A percentile compares a stretch with the other conserved stretches of the same genome.
Evolutionary conservation across 768 basidiomycete genomes (phyloP).

Genomic region (Harrya chromipes): DNA sequence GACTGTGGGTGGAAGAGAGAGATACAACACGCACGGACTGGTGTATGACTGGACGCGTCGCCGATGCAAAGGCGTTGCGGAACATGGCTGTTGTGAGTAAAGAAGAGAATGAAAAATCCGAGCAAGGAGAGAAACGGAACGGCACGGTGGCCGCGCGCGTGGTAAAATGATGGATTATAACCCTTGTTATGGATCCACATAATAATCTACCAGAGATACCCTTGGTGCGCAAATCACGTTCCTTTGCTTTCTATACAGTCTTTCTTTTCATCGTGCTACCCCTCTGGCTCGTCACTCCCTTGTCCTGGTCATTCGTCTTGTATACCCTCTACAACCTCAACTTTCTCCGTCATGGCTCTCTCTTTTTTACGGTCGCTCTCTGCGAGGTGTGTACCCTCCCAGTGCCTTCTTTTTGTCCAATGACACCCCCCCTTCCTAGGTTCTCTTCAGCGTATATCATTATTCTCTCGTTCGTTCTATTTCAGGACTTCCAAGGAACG

Average conservation of each 20-base stretch:
- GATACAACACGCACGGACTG: slow-evolving; percentile 46
- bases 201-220: slow-evolving; percentile 35
- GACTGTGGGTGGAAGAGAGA: neutral
- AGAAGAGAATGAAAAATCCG: slow-evolving; percentile 19
- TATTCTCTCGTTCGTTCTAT: slow-evolving; percentile 46
- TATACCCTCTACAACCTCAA: slow-evolving; percentile 44
- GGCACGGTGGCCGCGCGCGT: slow-evolving; percentile 18
- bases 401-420: neutral
- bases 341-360: slow-evolving; percentile 41
- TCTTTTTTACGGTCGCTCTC: slow-evolving; percentile 51
- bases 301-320: slow-evolving; percentile 62
- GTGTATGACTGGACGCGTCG: slow-evolving; percentile 49
- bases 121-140: slow-evolving; percentile 34
- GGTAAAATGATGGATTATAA: neutral
- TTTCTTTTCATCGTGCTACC: slow-evolving; percentile 57
- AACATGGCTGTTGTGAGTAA: slow-evolving; percentile 43
- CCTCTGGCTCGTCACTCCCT: slow-evolving; percentile 58
- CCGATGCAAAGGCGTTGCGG: slow-evolving; percentile 58
- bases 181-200: neutral
- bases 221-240: slow-evolving; percentile 36
- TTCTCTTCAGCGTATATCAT: slow-evolving; percentile 68
- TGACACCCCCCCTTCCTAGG: slow-evolving; percentile 37
- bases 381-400: slow-evolving; percentile 48
- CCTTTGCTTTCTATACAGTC: slow-evolving; percentile 56
- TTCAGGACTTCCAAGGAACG: slow-evolving; percentile 43